Evolutionary conservation across 768 basidiomycete genomes (phyloP).

Genomic region (Mycena sanguinolenta): DNA sequence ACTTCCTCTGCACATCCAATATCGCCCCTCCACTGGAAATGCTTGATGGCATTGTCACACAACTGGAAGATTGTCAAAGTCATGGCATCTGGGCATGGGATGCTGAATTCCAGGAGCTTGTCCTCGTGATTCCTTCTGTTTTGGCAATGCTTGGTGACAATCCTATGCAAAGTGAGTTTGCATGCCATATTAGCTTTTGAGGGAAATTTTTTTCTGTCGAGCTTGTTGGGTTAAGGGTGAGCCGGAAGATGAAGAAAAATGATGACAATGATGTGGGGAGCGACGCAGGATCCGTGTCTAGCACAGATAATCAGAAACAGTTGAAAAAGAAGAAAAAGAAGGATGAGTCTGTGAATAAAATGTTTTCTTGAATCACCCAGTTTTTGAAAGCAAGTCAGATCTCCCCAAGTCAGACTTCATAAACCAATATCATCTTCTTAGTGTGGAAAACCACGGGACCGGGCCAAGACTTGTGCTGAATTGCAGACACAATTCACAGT

Average conservation of each 20-base stretch:
- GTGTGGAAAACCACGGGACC: slow-evolving; percentile 2
- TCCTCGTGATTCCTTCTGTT: slow-evolving; percentile 45
- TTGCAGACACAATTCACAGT: slow-evolving; percentile 37
- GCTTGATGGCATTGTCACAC: slow-evolving; percentile 42
- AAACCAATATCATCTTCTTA: not conserved
- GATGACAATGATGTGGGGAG: not conserved
- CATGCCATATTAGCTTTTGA: slow-evolving; percentile 56
- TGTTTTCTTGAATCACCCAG: slow-evolving; percentile 36
- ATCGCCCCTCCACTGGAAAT: slow-evolving; percentile 49
- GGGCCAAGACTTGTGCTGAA: slow-evolving; percentile 32
- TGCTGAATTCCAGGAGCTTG: slow-evolving; percentile 39
- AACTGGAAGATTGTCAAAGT: slow-evolving; percentile 37
- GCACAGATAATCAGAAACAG: not conserved
- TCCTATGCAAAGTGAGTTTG: slow-evolving; percentile 59
- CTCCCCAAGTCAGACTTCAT: not conserved
- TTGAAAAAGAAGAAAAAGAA: slow-evolving; percentile 22
- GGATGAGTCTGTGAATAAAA: slow-evolving; percentile 26
- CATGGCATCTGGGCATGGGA: slow-evolving; percentile 58
- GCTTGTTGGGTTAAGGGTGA: slow-evolving; percentile 51
- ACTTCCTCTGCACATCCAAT: slow-evolving; percentile 45
- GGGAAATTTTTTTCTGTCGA: slow-evolving; percentile 57
- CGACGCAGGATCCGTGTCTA: not conserved
- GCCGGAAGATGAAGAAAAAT: slow-evolving; percentile 28
- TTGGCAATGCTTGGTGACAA: too few relatives aligned
- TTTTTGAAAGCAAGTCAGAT: slow-evolving; percentile 36